These are phyloP conservation scores for Melampsora abietis-canadensis DNA, from an alignment of 1,284 basidiomycete species.

Conservation along the genomic window DNA sequence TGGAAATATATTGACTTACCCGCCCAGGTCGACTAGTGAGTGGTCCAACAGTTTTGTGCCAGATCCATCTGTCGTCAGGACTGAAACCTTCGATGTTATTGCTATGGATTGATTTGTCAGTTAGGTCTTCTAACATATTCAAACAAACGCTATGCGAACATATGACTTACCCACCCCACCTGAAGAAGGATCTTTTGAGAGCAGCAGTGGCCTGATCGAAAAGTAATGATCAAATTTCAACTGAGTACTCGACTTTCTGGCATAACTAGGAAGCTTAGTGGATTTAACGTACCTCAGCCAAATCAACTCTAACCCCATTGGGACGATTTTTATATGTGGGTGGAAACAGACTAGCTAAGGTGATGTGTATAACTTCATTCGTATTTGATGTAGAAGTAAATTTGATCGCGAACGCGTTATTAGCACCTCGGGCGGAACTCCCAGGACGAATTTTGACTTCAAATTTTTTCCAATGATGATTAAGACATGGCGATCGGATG, in stretches of 20 bases:
- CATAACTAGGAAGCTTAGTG: too few relatives aligned
- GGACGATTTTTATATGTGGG: background rate
- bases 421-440: background rate
- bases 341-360: background rate
- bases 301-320: conserved; percentile 4
- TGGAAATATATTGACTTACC: background rate
- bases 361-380: background rate
- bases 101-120: background rate
- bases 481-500: background rate
- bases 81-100: background rate
- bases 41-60: conserved; percentile 2
- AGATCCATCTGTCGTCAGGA: background rate
- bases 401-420: background rate
- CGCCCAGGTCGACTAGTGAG: background rate
- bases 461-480: background rate
- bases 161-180: background rate
- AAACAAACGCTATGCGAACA: too few relatives aligned
- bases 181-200: background rate
- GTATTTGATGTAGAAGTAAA: background rate
- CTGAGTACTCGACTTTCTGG: too few relatives aligned
- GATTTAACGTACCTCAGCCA: conserved; percentile 1
- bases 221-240: too few relatives aligned
- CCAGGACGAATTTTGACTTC: background rate
- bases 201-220: conserved; percentile 10
- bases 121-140: background rate